A percentile compares a stretch with the other conserved stretches of the same genome.
Evolutionary conservation across 306 rosid species (phyloP).

Genomic region (Prunus dulcis): DNA sequence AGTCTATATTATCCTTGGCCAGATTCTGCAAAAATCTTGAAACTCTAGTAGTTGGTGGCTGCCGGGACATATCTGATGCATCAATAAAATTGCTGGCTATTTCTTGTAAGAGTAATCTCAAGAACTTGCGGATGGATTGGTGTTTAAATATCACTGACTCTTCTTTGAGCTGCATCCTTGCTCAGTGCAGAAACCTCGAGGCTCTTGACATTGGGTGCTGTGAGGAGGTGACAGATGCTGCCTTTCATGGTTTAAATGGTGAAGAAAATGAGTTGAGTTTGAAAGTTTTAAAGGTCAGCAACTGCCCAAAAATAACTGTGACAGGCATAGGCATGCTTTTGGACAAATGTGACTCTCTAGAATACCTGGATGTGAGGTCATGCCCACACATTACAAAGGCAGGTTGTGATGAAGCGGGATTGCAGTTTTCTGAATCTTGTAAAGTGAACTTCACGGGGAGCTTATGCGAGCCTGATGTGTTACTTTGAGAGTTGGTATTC

Average conservation of each 20-base stretch:
- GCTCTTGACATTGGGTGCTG: constrained; percentile 90
- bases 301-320: constrained; percentile 81
- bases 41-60: constrained; percentile 80
- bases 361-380: constrained; percentile 85
- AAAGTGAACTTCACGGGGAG: constrained; percentile 76
- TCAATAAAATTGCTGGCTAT: constrained; percentile 58
- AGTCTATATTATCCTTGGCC: constrained; percentile 57
- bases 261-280: constrained; percentile 48
- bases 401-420: constrained; percentile 68
- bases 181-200: constrained; percentile 65
- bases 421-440: constrained; percentile 65
- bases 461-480: constrained; percentile 50
- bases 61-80: constrained; percentile 68
- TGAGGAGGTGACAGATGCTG: constrained; percentile 83
- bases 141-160: constrained; percentile 71
- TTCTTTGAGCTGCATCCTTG: constrained; percentile 63
- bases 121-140: constrained; percentile 92
- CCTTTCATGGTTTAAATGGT: constrained; percentile 55
- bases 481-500: constrained; percentile 32
- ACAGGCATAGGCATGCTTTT: constrained; percentile 61
- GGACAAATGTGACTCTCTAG: constrained; percentile 56
- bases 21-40: constrained; percentile 63
- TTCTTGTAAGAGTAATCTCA: constrained; percentile 58
- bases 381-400: constrained; percentile 79
- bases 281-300: constrained; percentile 73